A percentile compares a stretch with the other conserved stretches of the same genome.
phyloP scores from a whole-genome alignment of 495 filamentous ascomycete species.

The Aspergillus avenaceus region DNA sequence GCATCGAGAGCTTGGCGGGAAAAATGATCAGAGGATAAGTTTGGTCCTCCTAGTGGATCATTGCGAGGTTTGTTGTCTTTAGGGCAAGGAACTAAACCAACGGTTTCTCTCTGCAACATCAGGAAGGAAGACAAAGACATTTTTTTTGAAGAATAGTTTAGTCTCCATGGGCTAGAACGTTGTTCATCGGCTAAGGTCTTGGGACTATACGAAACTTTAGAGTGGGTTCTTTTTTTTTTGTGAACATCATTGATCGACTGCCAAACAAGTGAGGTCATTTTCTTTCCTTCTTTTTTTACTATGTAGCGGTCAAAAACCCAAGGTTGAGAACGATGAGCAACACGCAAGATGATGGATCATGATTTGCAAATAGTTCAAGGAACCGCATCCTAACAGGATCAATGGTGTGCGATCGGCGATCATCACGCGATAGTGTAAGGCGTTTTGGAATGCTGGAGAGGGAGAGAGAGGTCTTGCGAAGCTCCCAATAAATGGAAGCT shows the following conservation, averaged over 20 bases:
- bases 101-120: background rate
- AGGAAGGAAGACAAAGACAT: background rate
- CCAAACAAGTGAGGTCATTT: background rate
- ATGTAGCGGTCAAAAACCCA: too few relatives aligned
- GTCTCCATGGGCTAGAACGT: background rate
- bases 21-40: background rate
- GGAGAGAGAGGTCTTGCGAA: background rate
- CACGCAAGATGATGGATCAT: background rate
- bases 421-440: background rate
- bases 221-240: background rate
- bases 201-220: background rate
- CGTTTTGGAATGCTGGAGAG: background rate
- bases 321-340: background rate
- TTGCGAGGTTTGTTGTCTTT: too few relatives aligned
- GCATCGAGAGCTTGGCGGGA: background rate
- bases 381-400: background rate
- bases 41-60: background rate
- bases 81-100: background rate
- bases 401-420: background rate
- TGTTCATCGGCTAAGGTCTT: background rate
- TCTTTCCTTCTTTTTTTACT: too few relatives aligned
- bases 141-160: background rate
- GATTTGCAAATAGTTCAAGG: background rate
- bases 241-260: background rate
- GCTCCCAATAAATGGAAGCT: too few relatives aligned